A percentile compares a stretch with the other conserved stretches of the same genome.
These are phyloP conservation scores for Hydrangea macrophylla DNA, from an alignment of 148 eudicot species.

Conservation along the genomic window DNA sequence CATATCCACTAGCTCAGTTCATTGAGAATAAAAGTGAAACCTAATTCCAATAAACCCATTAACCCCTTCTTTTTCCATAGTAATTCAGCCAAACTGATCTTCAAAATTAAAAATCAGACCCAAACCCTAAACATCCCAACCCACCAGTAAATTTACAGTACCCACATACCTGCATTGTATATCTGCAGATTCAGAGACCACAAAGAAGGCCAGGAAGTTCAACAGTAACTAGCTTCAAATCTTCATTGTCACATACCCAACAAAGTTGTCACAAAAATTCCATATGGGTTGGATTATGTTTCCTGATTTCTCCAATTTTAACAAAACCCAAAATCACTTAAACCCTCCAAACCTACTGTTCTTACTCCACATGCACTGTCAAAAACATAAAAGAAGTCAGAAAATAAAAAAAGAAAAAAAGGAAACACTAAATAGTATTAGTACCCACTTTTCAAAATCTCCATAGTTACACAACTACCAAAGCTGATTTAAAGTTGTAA, in stretches of 20 bases:
- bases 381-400: neutral
- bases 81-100: conserved; percentile 3
- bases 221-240: neutral
- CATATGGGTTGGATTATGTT: conserved; percentile 9
- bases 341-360: neutral
- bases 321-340: neutral
- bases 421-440: neutral
- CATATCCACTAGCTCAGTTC: neutral
- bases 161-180: neutral
- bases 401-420: too few species aligned
- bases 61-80: neutral
- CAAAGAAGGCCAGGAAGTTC: neutral
- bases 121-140: neutral
- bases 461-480: neutral
- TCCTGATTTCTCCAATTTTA: neutral
- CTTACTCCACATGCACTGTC: neutral
- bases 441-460: conserved; percentile 5
- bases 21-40: neutral
- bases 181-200: neutral
- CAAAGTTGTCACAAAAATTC: neutral
- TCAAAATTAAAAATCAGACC: neutral
- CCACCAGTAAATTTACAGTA: neutral
- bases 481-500: neutral
- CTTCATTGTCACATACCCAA: conserved; percentile 1
- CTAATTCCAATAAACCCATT: neutral